Base-by-base conservation (phyloP, 495 filamentous ascomycete species). In the Coniosporium apollinis region DNA sequence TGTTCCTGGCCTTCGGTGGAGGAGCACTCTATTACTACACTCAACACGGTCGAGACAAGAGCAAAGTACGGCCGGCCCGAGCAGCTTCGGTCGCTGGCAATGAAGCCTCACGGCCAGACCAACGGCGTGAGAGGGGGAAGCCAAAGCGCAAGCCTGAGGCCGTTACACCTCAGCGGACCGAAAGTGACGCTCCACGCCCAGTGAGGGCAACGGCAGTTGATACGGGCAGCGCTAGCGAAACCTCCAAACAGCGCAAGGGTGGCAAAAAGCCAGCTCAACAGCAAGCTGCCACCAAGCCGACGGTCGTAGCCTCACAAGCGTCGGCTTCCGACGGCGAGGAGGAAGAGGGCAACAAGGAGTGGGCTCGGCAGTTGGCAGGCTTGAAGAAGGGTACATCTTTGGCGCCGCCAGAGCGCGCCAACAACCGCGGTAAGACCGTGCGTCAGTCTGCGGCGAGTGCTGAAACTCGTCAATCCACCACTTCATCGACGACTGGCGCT, bases 401-500 rank as follows among this genome's bases (percentile, higher is more conserved):
- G 11, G 36, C 30, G 11, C 24, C 43, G 21, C 34, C 40, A 6
- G 21, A 8, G 9, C 2, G 11, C 4, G 15, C 28, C 21, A 39
- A 47, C 11, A 10, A 37, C 13, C 40, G 47, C 13, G 28, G 33
- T 13, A 45, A 43, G 32, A 52, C 51, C 2, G 47, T 50, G 9
- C 45, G 44, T 30, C 49, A 42, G 26, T 19, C 42, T 19, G 42
- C 36, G 10, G 45, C 41, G n/a, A 26, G 36, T 32, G 29, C 36
- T 18, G 31, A 33, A 3, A 35, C 44, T 0, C 34, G 21, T 6
- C 14, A 48, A 19, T 54, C 56, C 8, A 40, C 41, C 13, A 44
- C 37, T 8, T 55, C 56, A 2, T 92, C 82, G 2, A 79, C 78
- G 15, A 70, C 75, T 25, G 81, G 76, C 14, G 78, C 64, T 5